Evolutionary conservation across 345 rosid species (phyloP).

Genomic region (Gossypioides kirkii): DNA sequence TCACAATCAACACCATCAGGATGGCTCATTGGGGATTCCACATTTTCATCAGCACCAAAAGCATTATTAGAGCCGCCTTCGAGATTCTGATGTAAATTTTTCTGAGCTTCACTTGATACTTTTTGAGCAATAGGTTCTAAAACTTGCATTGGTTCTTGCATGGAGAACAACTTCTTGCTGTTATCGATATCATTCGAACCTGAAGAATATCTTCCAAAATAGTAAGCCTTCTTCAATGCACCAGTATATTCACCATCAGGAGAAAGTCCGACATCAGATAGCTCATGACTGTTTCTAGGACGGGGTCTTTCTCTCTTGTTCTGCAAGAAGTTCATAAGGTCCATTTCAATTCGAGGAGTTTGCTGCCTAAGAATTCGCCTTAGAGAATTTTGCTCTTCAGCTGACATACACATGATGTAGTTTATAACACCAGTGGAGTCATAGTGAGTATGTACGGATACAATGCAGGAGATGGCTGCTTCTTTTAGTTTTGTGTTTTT

Average conservation of each 20-base stretch:
- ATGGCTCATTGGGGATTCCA: slow-evolving; percentile 30
- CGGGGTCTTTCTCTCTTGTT: slow-evolving; percentile 90
- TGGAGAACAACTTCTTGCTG: slow-evolving; percentile 71
- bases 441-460: slow-evolving; percentile 77
- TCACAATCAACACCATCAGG: slow-evolving; percentile 41
- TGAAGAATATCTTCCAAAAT: slow-evolving; percentile 71
- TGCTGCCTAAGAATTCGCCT: slow-evolving; percentile 84
- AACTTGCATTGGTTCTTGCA: slow-evolving; percentile 48
- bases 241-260: slow-evolving; percentile 76
- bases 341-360: slow-evolving; percentile 95
- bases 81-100: slow-evolving; percentile 53
- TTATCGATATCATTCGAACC: slow-evolving; percentile 70
- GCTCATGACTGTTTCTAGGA: slow-evolving; percentile 66
- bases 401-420: slow-evolving; percentile 84
- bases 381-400: slow-evolving; percentile 91
- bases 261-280: slow-evolving; percentile 78
- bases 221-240: slow-evolving; percentile 57
- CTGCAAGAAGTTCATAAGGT: slow-evolving; percentile 88
- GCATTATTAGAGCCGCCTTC: slow-evolving; percentile 39
- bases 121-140: slow-evolving; percentile 42
- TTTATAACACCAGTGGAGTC: slow-evolving; percentile 81
- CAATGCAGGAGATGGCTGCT: slow-evolving; percentile 87
- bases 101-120: slow-evolving; percentile 56
- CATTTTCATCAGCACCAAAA: slow-evolving; percentile 37
- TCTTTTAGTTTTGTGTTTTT: slow-evolving; percentile 92